Base-by-base conservation (phyloP, 345 rosid species). In the Arabis alpina region DNA sequence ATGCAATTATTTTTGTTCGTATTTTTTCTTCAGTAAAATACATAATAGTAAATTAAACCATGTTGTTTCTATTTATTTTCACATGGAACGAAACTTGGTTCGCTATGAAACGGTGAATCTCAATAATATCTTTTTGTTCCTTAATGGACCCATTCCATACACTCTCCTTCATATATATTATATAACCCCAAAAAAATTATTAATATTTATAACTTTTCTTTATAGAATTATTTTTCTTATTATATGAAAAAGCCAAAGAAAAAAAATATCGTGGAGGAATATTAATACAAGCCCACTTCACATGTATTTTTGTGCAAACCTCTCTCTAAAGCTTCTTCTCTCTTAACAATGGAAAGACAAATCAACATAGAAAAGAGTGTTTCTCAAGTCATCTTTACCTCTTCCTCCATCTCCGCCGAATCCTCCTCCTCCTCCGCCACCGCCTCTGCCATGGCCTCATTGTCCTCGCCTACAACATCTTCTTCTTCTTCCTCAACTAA, bases 321-420 rank as follows among this genome's bases (percentile, higher is more conserved):
- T 64, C 50, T 76, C 58, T 64, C 70, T 40, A 48, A 75, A 75
- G 64, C 74, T 66, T 71, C 40, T 36, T 36, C 40, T 36, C 79
- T 49, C 60, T 42, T 16, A 80, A 63, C 66, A 81, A 76, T 76
- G 79, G 67, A 36, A 51, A 57, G 40, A 76, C 66, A 76, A 14
- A 58, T 64, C 90, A 84, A 73, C 84, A 57, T 66, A 2, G 82
- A 81, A 54, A 84, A 52, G 57, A 76, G 80, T 81, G 84, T 69
- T 73, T 44, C 55, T 50, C 84, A 72, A 62, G 77, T 59, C 45
- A 66, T 53, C 77, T 15, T 45, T 10, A 47, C 14, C 34, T 43
- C 71, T 47, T 32, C 54, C 48, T 0, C 42, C 23, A 19, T 23
- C 39, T 32, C 49, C 34, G 54, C 67, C 54, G 16, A 32, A 4